phyloP scores from a whole-genome alignment of 2,329 filamentous ascomycete species.

The Xylariaceae sp. region DNA sequence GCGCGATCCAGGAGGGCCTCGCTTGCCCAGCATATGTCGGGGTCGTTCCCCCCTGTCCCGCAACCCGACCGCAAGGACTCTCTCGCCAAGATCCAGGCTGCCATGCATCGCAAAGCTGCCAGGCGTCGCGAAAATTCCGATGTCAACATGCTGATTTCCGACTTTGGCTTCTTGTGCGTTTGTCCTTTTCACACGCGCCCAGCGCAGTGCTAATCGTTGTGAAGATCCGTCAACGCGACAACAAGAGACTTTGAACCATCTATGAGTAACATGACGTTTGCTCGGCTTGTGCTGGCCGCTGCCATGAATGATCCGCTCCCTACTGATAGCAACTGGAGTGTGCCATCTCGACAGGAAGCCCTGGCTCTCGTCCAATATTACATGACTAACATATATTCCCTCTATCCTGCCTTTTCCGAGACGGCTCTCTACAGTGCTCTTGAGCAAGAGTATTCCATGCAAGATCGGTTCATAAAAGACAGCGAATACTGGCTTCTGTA shows the following conservation, averaged over 20 bases:
- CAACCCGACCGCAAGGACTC: slow-evolving; percentile 59
- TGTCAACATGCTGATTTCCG: slow-evolving; percentile 86
- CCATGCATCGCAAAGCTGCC: slow-evolving; percentile 62
- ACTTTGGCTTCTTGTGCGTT: slow-evolving; percentile 82
- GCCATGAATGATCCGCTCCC: slow-evolving; percentile 70
- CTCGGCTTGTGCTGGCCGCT: slow-evolving; percentile 79
- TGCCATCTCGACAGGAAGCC: slow-evolving; percentile 69
- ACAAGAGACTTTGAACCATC: slow-evolving; percentile 90
- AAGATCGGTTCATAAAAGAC: slow-evolving; percentile 57
- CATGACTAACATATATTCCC: slow-evolving; percentile 71
- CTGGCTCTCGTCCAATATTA: slow-evolving; percentile 75
- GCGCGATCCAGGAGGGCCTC: slow-evolving; percentile 68
- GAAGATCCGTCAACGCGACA: slow-evolving; percentile 86
- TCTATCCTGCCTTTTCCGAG: slow-evolving; percentile 81
- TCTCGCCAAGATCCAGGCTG: slow-evolving; percentile 56
- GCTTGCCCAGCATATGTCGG: slow-evolving; percentile 60
- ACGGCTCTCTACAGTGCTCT: slow-evolving; percentile 72
- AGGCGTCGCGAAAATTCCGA: slow-evolving; percentile 71
- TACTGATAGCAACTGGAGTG: slow-evolving; percentile 51
- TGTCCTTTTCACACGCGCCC: not conserved
- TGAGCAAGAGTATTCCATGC: slow-evolving; percentile 74
- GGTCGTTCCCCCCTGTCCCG: slow-evolving; percentile 42
- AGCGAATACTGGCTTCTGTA: slow-evolving; percentile 83
- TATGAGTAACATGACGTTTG: slow-evolving; percentile 86
- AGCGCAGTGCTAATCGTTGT: slow-evolving; percentile 14